phyloP scores from a whole-genome alignment of 1,139 yeast genomes.

The Candida sp. region DNA sequence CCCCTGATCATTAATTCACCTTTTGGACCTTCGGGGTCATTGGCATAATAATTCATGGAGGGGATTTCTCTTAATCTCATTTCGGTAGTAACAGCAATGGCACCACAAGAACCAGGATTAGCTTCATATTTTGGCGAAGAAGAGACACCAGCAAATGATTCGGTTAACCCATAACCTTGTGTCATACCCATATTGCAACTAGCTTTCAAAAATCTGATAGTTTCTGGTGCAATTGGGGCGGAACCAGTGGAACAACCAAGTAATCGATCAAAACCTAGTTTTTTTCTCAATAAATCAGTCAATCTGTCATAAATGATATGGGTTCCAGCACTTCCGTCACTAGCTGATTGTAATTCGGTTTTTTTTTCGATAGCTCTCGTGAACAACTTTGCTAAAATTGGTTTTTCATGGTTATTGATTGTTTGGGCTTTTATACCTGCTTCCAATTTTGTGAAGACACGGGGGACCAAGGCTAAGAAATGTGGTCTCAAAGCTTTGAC shows the following conservation, averaged over 20 bases:
- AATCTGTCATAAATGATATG: constrained; percentile 31
- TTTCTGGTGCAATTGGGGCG: constrained; percentile 42
- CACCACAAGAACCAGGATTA: constrained; percentile 41
- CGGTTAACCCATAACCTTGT: constrained; percentile 48
- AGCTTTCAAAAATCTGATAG: constrained; percentile 39
- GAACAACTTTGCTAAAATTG: constrained; percentile 20
- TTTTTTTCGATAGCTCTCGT: constrained; percentile 29
- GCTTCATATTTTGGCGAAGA: constrained; percentile 28
- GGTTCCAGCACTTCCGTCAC: constrained; percentile 21
- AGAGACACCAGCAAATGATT: constrained; percentile 41
- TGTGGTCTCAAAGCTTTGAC: constrained; percentile 31
- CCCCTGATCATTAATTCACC: constrained; percentile 43
- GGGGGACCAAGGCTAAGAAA: constrained; percentile 34
- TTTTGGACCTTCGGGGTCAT: constrained; percentile 33
- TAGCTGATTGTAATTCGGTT: constrained; percentile 23
- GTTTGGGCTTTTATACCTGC: constrained; percentile 46
- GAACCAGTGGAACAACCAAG: constrained; percentile 30
- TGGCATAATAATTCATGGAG: constrained; percentile 31
- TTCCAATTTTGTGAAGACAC: constrained; percentile 37
- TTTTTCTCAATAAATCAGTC: constrained; percentile 22
- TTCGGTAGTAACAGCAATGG: constrained; percentile 32
- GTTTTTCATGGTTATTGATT: constrained; percentile 26
- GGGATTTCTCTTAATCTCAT: constrained; percentile 35
- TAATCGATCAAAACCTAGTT: constrained; percentile 35
- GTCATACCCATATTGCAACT: constrained; percentile 33